Evolutionary conservation across 192 early-diverging fungal species (phyloP).

Genomic region (Coemansia sp.): DNA sequence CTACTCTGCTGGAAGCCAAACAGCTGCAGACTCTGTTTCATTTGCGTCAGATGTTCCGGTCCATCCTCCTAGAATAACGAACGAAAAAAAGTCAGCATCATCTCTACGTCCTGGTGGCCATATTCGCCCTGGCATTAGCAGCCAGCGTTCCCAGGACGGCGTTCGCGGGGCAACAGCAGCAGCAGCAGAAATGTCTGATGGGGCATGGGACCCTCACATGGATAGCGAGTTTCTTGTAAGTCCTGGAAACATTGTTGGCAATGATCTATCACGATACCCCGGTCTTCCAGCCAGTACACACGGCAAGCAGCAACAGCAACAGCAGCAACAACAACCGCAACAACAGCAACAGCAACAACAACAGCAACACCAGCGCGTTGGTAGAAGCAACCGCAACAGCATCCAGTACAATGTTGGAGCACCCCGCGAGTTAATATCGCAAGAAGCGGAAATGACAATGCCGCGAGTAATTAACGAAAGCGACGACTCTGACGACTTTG

Average conservation of each 20-base stretch:
- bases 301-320: conserved; percentile 12
- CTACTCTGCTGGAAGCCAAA: conserved; percentile 14
- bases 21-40: conserved; percentile 3
- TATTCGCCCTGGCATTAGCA: conserved; percentile 16
- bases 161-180: background rate
- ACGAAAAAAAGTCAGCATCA: conserved; percentile 6
- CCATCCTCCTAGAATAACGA: conserved; percentile 2
- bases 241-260: conserved; percentile 16
- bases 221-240: conserved; percentile 19
- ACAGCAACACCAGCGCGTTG: conserved; percentile 9
- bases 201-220: conserved; percentile 28
- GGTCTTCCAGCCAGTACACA: conserved; percentile 23
- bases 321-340: too few species aligned
- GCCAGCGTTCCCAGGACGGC: conserved; percentile 3
- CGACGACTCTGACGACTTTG: conserved; percentile 33
- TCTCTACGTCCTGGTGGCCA: conserved; percentile 7
- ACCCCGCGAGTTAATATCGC: conserved; percentile 49
- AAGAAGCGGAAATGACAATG: conserved; percentile 43
- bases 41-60: conserved; percentile 4
- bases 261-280: conserved; percentile 41
- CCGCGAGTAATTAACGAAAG: conserved; percentile 37
- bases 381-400: conserved; percentile 54
- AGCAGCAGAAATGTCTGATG: conserved; percentile 1
- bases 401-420: conserved; percentile 54
- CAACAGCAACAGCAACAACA: too few species aligned